Percentiles rank a stretch among this genome's conserved stretches.
Conservation (phyloP, 2,329 filamentous ascomycete genomes). For the Phaeosphaeriaceae sp. region DNA sequence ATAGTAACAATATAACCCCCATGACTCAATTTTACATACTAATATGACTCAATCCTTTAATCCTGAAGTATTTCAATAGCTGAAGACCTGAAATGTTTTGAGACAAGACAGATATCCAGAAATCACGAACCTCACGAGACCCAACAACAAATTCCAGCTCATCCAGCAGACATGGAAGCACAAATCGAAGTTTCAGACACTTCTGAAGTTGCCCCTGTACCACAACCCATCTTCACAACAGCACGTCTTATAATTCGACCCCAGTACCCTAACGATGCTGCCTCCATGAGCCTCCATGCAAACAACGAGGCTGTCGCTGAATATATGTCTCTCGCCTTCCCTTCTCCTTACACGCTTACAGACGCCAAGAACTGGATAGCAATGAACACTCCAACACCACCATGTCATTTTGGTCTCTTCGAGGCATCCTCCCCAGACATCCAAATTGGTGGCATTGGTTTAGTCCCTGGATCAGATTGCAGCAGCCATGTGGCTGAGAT, state of each 20-base stretch:
- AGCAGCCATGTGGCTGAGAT: conserved; percentile 48
- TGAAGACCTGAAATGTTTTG: too few relatives aligned
- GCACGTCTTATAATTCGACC: conserved; percentile 36
- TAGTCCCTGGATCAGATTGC: conserved; percentile 46
- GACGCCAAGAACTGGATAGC: conserved; percentile 46
- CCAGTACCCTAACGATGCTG: conserved; percentile 41
- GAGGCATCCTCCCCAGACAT: conserved; percentile 12
- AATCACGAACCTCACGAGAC: not conserved
- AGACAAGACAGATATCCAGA: too few relatives aligned
- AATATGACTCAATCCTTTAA: too few relatives aligned
- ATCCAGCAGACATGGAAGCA: conserved; percentile 17
- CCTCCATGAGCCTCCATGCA: conserved; percentile 28
- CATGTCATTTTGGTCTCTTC: conserved; percentile 28
- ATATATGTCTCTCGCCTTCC: conserved; percentile 49
- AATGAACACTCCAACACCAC: conserved; percentile 24
- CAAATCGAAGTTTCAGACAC: conserved; percentile 4
- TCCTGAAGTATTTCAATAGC: too few relatives aligned
- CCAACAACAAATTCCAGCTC: conserved; percentile 19
- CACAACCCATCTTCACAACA: conserved; percentile 38
- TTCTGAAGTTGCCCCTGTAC: conserved; percentile 21
- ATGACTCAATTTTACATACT: too few relatives aligned
- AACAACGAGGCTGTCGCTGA: conserved; percentile 42
- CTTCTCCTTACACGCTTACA: conserved; percentile 47
- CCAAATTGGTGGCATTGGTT: conserved; percentile 47
- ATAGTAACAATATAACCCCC: too few relatives aligned